phyloP scores from a whole-genome alignment of 1,284 basidiomycete species.

The Polyporus tsugae region DNA sequence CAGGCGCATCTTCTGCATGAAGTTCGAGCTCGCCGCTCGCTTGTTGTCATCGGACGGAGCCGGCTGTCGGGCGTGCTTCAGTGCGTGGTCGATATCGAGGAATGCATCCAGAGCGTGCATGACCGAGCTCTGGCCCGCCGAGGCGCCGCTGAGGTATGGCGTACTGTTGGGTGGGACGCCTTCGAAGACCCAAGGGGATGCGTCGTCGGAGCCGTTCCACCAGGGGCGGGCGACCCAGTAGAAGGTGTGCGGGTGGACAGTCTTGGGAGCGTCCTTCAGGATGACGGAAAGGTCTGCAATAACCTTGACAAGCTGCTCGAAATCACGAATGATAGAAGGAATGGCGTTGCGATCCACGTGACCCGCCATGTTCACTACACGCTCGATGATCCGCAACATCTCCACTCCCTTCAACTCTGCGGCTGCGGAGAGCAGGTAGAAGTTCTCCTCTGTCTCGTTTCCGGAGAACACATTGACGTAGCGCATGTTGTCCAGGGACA shows the following conservation, averaged over 20 bases:
- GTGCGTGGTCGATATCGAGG: slow-evolving; percentile 84
- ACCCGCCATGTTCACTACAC: slow-evolving; percentile 78
- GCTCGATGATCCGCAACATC: slow-evolving; percentile 89
- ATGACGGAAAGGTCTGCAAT: slow-evolving; percentile 80
- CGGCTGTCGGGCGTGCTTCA: slow-evolving; percentile 76
- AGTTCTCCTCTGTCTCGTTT: slow-evolving; percentile 85
- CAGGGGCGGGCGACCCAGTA: slow-evolving; percentile 94
- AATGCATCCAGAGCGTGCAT: slow-evolving; percentile 88
- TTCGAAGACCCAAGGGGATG: slow-evolving; percentile 85
- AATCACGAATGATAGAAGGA: slow-evolving; percentile 76
- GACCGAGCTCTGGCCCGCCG: slow-evolving; percentile 92
- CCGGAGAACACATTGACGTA: slow-evolving; percentile 85
- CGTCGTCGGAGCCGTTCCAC: slow-evolving; percentile 87
- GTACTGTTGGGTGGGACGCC: slow-evolving; percentile 69
- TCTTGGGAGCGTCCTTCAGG: slow-evolving; percentile 74
- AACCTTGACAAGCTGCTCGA: slow-evolving; percentile 73
- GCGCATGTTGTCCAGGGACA: slow-evolving; percentile 68
- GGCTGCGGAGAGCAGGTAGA: slow-evolving; percentile 87
- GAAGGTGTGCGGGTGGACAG: slow-evolving; percentile 89
- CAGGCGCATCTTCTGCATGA: slow-evolving; percentile 84
- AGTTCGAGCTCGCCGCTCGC: slow-evolving; percentile 66
- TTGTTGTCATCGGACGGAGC: slow-evolving; percentile 71
- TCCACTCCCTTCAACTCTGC: slow-evolving; percentile 91
- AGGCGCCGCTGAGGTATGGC: slow-evolving; percentile 85
- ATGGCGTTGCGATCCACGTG: slow-evolving; percentile 74